Conservation (phyloP, 169 alveolate species). For the Babesia divergens region DNA sequence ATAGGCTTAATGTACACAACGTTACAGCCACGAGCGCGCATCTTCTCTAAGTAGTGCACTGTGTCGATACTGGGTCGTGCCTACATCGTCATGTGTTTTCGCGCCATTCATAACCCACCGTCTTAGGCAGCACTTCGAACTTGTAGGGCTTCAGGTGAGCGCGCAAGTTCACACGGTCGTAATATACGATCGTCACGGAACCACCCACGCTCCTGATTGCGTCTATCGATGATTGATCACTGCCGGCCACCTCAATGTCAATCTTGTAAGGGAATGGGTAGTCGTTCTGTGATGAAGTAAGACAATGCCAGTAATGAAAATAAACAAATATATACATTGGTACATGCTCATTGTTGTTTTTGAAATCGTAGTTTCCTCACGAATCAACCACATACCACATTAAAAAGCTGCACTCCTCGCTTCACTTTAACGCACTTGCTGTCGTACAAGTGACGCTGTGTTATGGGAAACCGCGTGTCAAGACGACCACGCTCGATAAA, state of each 20-base stretch:
- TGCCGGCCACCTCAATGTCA: slow-evolving; percentile 82
- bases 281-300: slow-evolving; percentile 81
- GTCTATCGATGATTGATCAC: slow-evolving; percentile 86
- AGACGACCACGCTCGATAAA: slow-evolving; percentile 82
- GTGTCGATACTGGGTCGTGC: slow-evolving; percentile 78
- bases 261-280: slow-evolving; percentile 89
- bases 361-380: no score
- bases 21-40: slow-evolving; percentile 80
- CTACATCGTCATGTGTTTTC: slow-evolving; percentile 1
- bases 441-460: slow-evolving; percentile 86
- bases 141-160: slow-evolving; percentile 85
- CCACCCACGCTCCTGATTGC: slow-evolving; percentile 84
- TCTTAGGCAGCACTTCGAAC: slow-evolving; percentile 79
- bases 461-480: slow-evolving; percentile 81
- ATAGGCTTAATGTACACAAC: slow-evolving; percentile 85
- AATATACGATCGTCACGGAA: slow-evolving; percentile 79
- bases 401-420: slow-evolving; percentile 81
- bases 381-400: slow-evolving; percentile 69
- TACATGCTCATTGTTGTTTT: background rate
- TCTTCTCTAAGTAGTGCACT: slow-evolving; percentile 81
- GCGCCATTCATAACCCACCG: slow-evolving; percentile 38
- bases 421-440: slow-evolving; percentile 78
- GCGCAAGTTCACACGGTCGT: slow-evolving; percentile 76
- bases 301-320: no score
- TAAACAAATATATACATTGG: no score